These are phyloP conservation scores for Zelopaecilomyces penicillatus DNA, from an alignment of 2,329 filamentous ascomycete species.

Conservation along the genomic window DNA sequence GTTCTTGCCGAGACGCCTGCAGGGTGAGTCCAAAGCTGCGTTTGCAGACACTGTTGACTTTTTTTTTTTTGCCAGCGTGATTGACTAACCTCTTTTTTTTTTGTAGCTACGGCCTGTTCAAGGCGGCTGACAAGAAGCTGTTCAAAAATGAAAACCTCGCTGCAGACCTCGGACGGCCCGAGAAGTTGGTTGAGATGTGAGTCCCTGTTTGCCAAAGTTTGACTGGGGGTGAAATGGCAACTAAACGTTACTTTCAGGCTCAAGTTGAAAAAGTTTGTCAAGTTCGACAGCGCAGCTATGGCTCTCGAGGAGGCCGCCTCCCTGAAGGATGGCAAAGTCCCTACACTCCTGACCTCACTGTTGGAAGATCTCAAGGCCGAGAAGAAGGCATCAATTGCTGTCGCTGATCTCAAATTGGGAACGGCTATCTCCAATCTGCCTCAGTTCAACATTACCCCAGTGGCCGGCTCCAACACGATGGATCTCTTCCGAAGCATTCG, in stretches of 20 bases:
- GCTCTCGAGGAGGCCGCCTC: constrained; percentile 86
- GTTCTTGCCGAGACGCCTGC: constrained; percentile 91
- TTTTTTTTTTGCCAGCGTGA: background rate
- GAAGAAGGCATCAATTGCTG: constrained; percentile 91
- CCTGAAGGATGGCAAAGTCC: constrained; percentile 89
- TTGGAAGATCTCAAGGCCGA: constrained; percentile 91
- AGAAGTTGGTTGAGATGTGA: constrained; percentile 80
- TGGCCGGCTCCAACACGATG: constrained; percentile 53
- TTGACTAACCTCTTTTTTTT: constrained; percentile 20
- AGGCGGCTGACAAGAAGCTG: constrained; percentile 97
- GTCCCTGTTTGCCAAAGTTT: constrained; percentile 21
- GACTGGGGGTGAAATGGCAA: constrained; percentile 5
- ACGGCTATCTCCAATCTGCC: constrained; percentile 89
- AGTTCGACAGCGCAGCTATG: constrained; percentile 88
- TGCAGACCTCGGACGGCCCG: constrained; percentile 66
- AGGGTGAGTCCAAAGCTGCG: constrained; percentile 38
- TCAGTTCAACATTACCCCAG: constrained; percentile 72
- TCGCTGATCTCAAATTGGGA: constrained; percentile 87
- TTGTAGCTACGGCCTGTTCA: constrained; percentile 88
- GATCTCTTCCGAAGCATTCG: constrained; percentile 94
- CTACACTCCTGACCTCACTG: constrained; percentile 71
- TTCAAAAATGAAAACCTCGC: constrained; percentile 78
- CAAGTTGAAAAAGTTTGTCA: constrained; percentile 94
- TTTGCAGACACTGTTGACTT: constrained; percentile 1
- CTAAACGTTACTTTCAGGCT: constrained; percentile 43